Evolutionary conservation across 352 stramenopile species (phyloP).

Genomic region (Globisporangium cylindrosporum): DNA sequence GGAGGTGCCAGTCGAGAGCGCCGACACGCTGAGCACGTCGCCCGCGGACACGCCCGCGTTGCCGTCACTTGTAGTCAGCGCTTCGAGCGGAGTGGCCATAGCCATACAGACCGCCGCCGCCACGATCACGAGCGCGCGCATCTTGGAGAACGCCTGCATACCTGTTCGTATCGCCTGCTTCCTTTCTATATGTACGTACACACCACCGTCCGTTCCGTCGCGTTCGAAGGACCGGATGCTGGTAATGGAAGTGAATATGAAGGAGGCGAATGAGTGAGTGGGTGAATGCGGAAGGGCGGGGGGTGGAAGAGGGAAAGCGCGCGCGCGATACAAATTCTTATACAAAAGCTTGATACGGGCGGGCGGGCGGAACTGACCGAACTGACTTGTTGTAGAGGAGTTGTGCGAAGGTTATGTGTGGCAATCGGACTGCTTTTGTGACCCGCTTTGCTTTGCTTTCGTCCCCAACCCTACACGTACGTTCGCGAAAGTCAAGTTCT

Average conservation of each 20-base stretch:
- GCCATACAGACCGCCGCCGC: not conserved
- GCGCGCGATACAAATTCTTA: not conserved
- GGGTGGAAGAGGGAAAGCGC: not conserved
- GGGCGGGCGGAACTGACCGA: not conserved
- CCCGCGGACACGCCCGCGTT: conserved; percentile 12
- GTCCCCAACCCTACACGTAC: not conserved
- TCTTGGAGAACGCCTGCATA: conserved; percentile 14
- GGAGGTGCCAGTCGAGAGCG: conserved; percentile 2
- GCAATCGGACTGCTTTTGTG: not conserved
- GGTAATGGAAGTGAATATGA: not conserved
- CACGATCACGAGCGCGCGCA: conserved; percentile 12
- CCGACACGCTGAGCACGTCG: conserved; percentile 11
- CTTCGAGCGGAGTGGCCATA: not conserved
- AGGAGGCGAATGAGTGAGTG: conserved; percentile 3
- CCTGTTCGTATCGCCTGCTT: not conserved
- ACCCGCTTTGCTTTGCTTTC: too few relatives aligned
- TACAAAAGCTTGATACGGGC: not conserved
- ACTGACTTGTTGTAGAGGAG: conserved; percentile 10
- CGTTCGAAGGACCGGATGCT: not conserved
- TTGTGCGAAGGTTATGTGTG: not conserved
- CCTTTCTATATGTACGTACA: not conserved
- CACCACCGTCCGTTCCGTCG: not conserved
- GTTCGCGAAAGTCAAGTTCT: not conserved
- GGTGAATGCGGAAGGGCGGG: not conserved
- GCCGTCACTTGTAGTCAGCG: not conserved